Evolutionary conservation across 164 flowering plant genomes (phyloP), one percentile per base, ranked within the genome.

Genomic region (Aristolochia fimbriata): DNA sequence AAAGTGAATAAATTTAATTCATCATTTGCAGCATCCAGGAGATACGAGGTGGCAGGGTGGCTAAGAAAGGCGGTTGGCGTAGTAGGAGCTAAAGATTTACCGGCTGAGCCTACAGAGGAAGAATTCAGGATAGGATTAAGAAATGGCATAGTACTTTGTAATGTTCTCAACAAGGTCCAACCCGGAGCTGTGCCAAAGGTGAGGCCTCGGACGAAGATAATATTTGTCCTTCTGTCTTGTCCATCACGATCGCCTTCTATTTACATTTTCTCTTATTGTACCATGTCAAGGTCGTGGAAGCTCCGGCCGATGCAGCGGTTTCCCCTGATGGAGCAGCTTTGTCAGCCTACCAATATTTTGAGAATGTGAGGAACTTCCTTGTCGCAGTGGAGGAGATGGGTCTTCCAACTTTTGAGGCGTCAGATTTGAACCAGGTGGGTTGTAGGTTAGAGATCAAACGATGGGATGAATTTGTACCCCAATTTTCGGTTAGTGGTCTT

Each of bases 261-360:
- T 51, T 8, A 27, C 4, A 46, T 67, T 15, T 15, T 62, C 30
- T 46, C 12, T 23, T 21, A 22, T 27, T 17, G 22, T 68, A 19
- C 10, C 33, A 58, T 70, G 66, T 37, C 43, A 61, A 94, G 99
- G 96, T 94, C 59, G 96, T 91, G 16, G 97, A 94, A 62, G 81
- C 81, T 65, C 84, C 96, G 11, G 63, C 71, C 65, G 99, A 88
- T 80, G 67, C 96, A 22, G 80, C 80, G 65, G 65, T 75, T 55
- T 69, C 82, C 15, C 87, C 97, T 15, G 96, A 94, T 82, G 99
- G 96, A 49, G 96, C 96, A 3, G 96, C 99, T 62, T 75, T 94
- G 61, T 84, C 96, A 0, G 97, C 94, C 15, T 94, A 69, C 71
- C 99, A 94, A 72, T 94, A 91, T 66, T 94, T 94, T 71, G 99